Base-by-base conservation (phyloP, 148 eudicot species). In the Rhododendron vialii region DNA sequence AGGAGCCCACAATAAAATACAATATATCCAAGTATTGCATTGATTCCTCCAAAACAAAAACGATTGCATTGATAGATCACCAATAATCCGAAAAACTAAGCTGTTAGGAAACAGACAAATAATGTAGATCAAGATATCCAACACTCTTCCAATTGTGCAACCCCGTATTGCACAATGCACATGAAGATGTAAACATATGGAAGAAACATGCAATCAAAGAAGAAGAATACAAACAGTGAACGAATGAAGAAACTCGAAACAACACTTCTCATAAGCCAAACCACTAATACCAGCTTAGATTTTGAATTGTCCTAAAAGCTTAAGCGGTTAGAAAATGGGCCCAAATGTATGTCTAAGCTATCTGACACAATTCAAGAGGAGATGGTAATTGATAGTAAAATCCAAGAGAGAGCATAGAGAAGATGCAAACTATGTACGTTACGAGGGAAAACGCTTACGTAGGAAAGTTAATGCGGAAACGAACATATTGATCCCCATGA, bases 401-500 rank as follows among this genome's bases (percentile, higher is more conserved):
- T 48, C 5, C 9, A 33, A 77, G 50, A 30, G 28, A 78, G 57
- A 84, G 51, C 41, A 84, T 28, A 84, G 38, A 76, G 17, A 55
- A 76, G 15, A 77, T 55, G 73, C 36, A 48, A 82, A 38, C 8
- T 28, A 22, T 75, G 55, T 59, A 28, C 47, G n/a, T n/a, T 71
- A 69, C 30, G 78, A 77, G 36, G 41, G 50, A 78, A 45, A 75
- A 17, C 38, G 50, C 98, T 92, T 92, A 95, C 99, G 57, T 85
- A 17, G 99, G 99, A 76, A 96, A 92, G 53, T 87, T 91, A 80
- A 96, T 88, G 43, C 98, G 89, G 82, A 96, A 96, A 36, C 97
- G 94, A 63, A 96, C 95, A 82, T 90, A 89, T 88, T 93, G 98
- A 90, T 96, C 94, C 73, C 99, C 99, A 78, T 90, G 94, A 86